Base-by-base conservation (phyloP, 495 filamentous ascomycete genomes). In the Xeromyces bisporus region DNA sequence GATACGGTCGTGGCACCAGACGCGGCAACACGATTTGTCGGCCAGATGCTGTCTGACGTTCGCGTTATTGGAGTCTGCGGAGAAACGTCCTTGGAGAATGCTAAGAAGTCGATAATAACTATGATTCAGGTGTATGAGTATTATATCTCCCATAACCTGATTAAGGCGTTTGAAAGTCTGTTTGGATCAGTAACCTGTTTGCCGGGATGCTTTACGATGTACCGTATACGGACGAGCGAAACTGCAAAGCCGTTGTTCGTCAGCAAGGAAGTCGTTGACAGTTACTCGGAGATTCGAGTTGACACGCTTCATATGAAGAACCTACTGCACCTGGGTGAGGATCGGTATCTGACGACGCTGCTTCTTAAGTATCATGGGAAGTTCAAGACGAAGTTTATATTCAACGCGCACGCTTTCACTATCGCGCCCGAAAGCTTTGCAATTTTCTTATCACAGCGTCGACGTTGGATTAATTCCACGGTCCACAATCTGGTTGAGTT, bases 51-150 rank as follows among this genome's bases (percentile, higher is more conserved):
- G 14, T 69, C 85, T 39, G 89, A 99, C 51, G 92, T 85, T 9
- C 75, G 83, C 27, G 66, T 96, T 13, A 83, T 93, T 46, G 89
- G 78, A 41, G 71, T 89, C 31, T 99, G 91, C 48, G 89, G 89
- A 45, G 89, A 99, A 54, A 99, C 89, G 0, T 76, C 78, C 7
- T 63, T 99, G 15, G 81, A 78, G 29, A 99, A 99, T 46, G 80
- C 84, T 30, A 92, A 93, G 53, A 67, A 79, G 10, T 93, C 86
- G 9, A 80, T 85, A 40, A 68, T 89, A 37, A 99, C 89, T 18
- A 96, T 96, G 86, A 96, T 99, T 38, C 89, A 97, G 55, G 89
- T 97, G 11, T 97, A 97, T 64, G 89, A 97, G 57, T 93, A 97
- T 66, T 97, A 86, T 59, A 97, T 97, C 38, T 96, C 91, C 32